These are phyloP conservation scores for Tylopilus intermedius DNA, from an alignment of 768 basidiomycete genomes.

Conservation along the genomic window DNA sequence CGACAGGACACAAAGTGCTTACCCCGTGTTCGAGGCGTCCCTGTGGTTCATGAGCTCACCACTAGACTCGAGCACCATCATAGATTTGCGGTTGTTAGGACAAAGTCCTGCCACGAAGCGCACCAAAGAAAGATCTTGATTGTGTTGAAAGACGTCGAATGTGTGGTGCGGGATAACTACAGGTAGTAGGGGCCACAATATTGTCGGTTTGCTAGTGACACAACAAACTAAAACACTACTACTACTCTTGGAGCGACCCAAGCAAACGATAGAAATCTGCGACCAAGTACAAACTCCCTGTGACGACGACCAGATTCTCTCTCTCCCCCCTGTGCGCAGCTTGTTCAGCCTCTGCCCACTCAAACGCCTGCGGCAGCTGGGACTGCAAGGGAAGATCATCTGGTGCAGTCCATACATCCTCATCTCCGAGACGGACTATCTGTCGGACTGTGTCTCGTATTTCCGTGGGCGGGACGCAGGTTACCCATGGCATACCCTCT, in stretches of 20 bases:
- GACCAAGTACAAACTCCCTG: slow-evolving; percentile 92
- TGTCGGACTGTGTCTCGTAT: slow-evolving; percentile 42
- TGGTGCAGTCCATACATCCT: slow-evolving; percentile 42
- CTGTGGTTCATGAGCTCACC: slow-evolving; percentile 21
- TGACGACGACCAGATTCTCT: slow-evolving; percentile 59
- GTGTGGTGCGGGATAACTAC: neutral
- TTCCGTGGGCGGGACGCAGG: slow-evolving; percentile 48
- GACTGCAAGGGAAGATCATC: slow-evolving; percentile 29
- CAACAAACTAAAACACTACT: neutral
- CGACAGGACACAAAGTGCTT: slow-evolving; percentile 8
- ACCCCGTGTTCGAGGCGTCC: slow-evolving; percentile 27
- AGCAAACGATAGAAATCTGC: slow-evolving; percentile 81
- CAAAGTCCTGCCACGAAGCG: slow-evolving; percentile 8
- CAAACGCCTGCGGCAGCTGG: slow-evolving; percentile 46
- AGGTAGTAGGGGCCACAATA: neutral
- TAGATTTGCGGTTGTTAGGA: slow-evolving; percentile 11
- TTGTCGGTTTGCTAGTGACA: neutral
- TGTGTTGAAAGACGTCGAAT: slow-evolving; percentile 8
- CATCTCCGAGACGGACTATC: slow-evolving; percentile 37
- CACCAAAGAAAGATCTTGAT: slow-evolving; percentile 8
- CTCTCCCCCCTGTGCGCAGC: slow-evolving; percentile 16
- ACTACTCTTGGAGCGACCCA: slow-evolving; percentile 9
- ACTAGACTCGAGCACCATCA: slow-evolving; percentile 9
- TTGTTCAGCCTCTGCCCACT: slow-evolving; percentile 33
- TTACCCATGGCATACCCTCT: slow-evolving; percentile 95